These are phyloP conservation scores for Exidia glandulosa DNA, from an alignment of 768 basidiomycete genomes.

Conservation along the genomic window DNA sequence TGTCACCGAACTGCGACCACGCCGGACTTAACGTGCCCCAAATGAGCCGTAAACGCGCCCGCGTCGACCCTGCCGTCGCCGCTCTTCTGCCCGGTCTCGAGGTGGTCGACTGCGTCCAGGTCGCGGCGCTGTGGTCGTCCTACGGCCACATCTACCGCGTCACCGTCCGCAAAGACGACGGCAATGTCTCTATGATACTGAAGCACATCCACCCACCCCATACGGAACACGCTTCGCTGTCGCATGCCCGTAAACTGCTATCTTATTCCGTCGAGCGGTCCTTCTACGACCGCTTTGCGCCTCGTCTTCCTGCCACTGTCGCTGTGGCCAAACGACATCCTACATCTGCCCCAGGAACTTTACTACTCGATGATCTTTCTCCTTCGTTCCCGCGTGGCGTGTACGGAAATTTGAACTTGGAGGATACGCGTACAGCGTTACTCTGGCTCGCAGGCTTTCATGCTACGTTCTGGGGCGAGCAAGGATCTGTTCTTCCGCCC, in stretches of 20 bases:
- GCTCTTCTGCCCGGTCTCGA: not conserved
- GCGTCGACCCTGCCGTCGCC: not conserved
- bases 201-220: not conserved
- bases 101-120: not conserved
- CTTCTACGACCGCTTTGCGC: conserved; percentile 1
- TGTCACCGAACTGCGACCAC: not conserved
- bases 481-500: not conserved
- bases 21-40: not conserved
- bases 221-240: not conserved
- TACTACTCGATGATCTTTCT: conserved; percentile 1
- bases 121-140: conserved; percentile 2
- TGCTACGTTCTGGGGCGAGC: conserved; percentile 1
- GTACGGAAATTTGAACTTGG: not conserved
- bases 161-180: not conserved
- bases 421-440: not conserved
- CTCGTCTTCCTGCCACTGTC: not conserved
- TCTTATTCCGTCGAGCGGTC: conserved; percentile 2
- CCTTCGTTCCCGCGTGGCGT: not conserved
- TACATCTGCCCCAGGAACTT: not conserved
- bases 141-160: conserved; percentile 3
- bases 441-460: conserved; percentile 5
- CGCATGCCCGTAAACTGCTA: not conserved
- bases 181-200: not conserved
- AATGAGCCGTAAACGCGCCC: not conserved
- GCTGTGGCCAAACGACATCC: not conserved